Conservation (phyloP, 1,284 basidiomycete genomes). For the Cutaneotrichosporon arboriforme region DNA sequence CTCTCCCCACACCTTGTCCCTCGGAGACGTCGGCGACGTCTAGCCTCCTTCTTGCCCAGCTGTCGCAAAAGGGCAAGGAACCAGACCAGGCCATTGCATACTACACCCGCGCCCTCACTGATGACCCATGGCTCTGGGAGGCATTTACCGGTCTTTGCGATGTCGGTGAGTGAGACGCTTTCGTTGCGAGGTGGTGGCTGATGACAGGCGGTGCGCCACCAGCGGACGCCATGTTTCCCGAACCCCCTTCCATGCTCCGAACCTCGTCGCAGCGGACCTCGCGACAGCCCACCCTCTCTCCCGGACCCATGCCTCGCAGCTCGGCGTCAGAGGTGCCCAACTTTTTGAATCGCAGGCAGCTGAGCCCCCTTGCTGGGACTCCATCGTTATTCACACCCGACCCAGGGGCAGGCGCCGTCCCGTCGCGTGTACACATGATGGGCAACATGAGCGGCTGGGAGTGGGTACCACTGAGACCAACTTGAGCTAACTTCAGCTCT, state of each 20-base stretch:
- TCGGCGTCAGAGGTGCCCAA: conserved; percentile 45
- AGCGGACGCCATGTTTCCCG: conserved; percentile 27
- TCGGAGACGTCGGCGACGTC: conserved; percentile 28
- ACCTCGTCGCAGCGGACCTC: conserved; percentile 30
- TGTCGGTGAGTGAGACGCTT: conserved; percentile 62
- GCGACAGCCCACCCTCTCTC: conserved; percentile 54
- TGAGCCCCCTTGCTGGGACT: conserved; percentile 29
- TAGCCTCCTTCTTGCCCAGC: conserved; percentile 31
- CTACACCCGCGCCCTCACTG: conserved; percentile 64
- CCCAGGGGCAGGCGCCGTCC: conserved; percentile 15
- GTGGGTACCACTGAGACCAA: conserved; percentile 19
- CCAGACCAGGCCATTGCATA: conserved; percentile 64
- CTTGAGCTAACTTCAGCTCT: conserved; percentile 24
- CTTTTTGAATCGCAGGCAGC: conserved; percentile 53
- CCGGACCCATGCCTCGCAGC: conserved; percentile 44
- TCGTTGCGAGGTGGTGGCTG: neutral
- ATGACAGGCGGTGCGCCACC: conserved; percentile 27
- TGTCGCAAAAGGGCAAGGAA: conserved; percentile 50
- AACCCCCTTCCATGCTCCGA: conserved; percentile 24
- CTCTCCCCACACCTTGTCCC: conserved; percentile 23
- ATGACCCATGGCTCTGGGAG: conserved; percentile 85
- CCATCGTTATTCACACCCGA: conserved; percentile 67
- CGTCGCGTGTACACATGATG: conserved; percentile 28
- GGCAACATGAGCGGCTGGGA: conserved; percentile 32
- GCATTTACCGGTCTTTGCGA: conserved; percentile 84